Evolutionary conservation across 2,329 filamentous ascomycete genomes (phyloP).

Genomic region (Aquanectria penicillioides): DNA sequence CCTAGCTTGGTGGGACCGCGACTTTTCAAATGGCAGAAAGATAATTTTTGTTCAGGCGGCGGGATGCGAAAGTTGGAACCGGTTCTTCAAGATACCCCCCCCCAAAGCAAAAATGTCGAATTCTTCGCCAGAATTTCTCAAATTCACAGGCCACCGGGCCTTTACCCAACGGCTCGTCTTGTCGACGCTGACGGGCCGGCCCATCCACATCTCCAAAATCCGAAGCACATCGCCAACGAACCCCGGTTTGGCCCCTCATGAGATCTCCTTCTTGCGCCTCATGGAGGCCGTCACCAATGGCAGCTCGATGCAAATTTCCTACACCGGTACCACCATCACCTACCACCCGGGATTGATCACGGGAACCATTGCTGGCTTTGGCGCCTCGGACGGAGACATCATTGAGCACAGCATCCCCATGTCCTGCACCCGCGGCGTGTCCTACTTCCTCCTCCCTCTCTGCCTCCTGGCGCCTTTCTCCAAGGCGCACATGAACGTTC

Average conservation of each 20-base stretch:
- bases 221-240: conserved; percentile 85
- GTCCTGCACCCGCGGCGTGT: conserved; percentile 81
- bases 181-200: conserved; percentile 88
- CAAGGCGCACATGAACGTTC: conserved; percentile 89
- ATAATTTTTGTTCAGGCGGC: conserved; percentile 46
- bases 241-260: conserved; percentile 89
- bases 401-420: conserved; percentile 84
- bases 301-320: conserved; percentile 92
- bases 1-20: conserved; percentile 13
- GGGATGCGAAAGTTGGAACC: conserved; percentile 27
- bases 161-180: conserved; percentile 88
- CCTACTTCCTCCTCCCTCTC: conserved; percentile 90
- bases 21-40: conserved; percentile 48
- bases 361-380: conserved; percentile 80
- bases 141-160: conserved; percentile 85
- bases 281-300: conserved; percentile 96
- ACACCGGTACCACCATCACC: conserved; percentile 91
- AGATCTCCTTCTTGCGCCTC: conserved; percentile 94
- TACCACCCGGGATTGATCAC: conserved; percentile 95
- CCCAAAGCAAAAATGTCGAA: conserved; percentile 52
- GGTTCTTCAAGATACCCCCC: conserved; percentile 37
- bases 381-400: conserved; percentile 76
- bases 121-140: conserved; percentile 66
- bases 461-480: conserved; percentile 93
- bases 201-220: conserved; percentile 94